phyloP scores from a whole-genome alignment of 306 rosid species.

The Astragalus glycyphyllos region DNA sequence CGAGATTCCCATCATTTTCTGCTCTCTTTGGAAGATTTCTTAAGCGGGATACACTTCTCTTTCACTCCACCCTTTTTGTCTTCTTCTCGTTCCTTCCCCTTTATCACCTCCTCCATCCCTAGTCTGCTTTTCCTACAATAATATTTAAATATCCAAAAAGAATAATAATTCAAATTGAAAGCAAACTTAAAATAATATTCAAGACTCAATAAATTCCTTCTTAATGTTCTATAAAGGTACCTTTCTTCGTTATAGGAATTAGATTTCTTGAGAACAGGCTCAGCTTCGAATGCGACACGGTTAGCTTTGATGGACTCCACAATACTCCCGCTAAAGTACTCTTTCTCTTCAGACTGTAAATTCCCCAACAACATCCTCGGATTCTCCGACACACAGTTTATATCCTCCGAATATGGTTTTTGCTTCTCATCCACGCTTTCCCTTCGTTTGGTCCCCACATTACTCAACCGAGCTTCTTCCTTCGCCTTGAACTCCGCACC shows the following conservation, averaged over 20 bases:
- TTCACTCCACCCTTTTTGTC: constrained; percentile 43
- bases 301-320: constrained; percentile 65
- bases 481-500: constrained; percentile 56
- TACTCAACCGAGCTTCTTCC: constrained; percentile 38
- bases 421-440: constrained; percentile 35
- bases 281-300: constrained; percentile 39
- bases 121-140: constrained; percentile 53
- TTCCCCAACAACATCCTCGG: constrained; percentile 78
- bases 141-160: too few species aligned
- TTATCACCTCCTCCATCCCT: constrained; percentile 50
- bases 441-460: constrained; percentile 40
- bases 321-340: constrained; percentile 85
- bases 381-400: constrained; percentile 71
- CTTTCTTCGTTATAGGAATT: constrained; percentile 81
- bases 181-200: not conserved
- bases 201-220: not conserved
- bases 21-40: constrained; percentile 56
- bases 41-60: constrained; percentile 72
- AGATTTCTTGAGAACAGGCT: constrained; percentile 62
- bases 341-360: constrained; percentile 75
- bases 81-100: constrained; percentile 26
- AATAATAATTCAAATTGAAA: not conserved
- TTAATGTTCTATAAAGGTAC: constrained; percentile 32
- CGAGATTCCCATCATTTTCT: constrained; percentile 49
- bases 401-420: constrained; percentile 30